Percentiles rank a stretch among this genome's conserved stretches.
Evolutionary conservation across 495 filamentous ascomycete species (phyloP).

Genomic region (Aspergillus saccharolyticus): DNA sequence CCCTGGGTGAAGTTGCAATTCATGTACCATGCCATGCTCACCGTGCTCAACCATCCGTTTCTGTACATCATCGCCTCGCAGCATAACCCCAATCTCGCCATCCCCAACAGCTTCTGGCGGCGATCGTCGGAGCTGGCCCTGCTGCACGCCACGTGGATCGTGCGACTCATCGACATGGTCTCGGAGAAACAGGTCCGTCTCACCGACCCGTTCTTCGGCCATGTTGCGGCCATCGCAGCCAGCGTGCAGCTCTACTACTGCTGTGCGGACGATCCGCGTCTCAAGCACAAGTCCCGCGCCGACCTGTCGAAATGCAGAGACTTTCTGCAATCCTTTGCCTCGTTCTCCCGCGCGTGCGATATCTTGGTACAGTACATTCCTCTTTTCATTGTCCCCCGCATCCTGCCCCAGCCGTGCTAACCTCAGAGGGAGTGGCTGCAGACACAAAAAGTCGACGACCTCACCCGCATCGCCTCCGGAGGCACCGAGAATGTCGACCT

Average conservation of each 20-base stretch:
- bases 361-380: slow-evolving; percentile 27
- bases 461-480: slow-evolving; percentile 41
- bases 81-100: slow-evolving; percentile 41
- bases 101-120: slow-evolving; percentile 45
- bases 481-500: slow-evolving; percentile 36
- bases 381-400: not conserved
- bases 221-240: slow-evolving; percentile 40
- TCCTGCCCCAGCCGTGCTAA: too few species aligned
- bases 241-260: slow-evolving; percentile 45
- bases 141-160: slow-evolving; percentile 44
- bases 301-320: slow-evolving; percentile 42
- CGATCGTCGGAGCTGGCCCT: slow-evolving; percentile 41
- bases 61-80: slow-evolving; percentile 45
- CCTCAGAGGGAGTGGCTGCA: too few species aligned
- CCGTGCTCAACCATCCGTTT: slow-evolving; percentile 44
- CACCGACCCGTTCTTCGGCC: slow-evolving; percentile 43
- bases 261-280: slow-evolving; percentile 37
- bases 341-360: slow-evolving; percentile 37
- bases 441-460: slow-evolving; percentile 38
- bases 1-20: slow-evolving; percentile 46
- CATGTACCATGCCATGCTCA: slow-evolving; percentile 42
- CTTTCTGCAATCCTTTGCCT: slow-evolving; percentile 38
- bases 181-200: slow-evolving; percentile 40
- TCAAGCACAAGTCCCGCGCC: slow-evolving; percentile 43
- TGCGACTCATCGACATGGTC: slow-evolving; percentile 47